phyloP scores from a whole-genome alignment of 371 early-diverging fungal genomes.

The Lichtheimia corymbifera region DNA sequence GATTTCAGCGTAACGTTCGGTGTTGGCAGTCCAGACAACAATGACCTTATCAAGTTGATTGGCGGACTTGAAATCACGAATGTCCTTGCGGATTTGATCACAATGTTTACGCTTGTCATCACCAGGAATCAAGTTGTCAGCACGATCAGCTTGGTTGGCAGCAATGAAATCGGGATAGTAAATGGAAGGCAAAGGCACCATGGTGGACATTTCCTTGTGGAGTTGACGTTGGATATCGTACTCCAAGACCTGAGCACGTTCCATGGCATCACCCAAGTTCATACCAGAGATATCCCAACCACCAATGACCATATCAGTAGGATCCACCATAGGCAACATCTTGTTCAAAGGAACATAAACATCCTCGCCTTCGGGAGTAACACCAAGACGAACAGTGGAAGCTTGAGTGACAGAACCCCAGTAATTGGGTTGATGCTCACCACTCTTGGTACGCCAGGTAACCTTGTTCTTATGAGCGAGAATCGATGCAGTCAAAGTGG shows the following conservation, averaged over 20 bases:
- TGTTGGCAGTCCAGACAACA: conserved; percentile 98
- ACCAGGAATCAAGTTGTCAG: conserved; percentile 88
- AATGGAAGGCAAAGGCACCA: conserved; percentile 90
- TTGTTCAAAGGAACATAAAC: conserved; percentile 87
- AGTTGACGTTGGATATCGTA: conserved; percentile 95
- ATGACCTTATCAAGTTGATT: conserved; percentile 91
- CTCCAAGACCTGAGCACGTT: conserved; percentile 90
- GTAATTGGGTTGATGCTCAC: conserved; percentile 92
- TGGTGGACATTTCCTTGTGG: conserved; percentile 68
- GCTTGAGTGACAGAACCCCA: conserved; percentile 94
- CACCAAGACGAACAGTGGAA: conserved; percentile 93
- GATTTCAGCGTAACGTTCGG: conserved; percentile 87
- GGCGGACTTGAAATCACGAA: conserved; percentile 87
- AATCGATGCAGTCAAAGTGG: conserved; percentile 94
- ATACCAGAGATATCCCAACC: conserved; percentile 95
- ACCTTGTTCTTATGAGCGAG: conserved; percentile 87
- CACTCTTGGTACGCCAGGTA: conserved; percentile 91
- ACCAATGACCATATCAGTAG: conserved; percentile 93
- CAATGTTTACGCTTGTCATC: conserved; percentile 83
- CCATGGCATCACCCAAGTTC: conserved; percentile 91
- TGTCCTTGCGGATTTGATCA: conserved; percentile 89
- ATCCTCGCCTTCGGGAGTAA: conserved; percentile 78
- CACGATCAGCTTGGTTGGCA: conserved; percentile 95
- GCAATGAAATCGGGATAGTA: conserved; percentile 97
- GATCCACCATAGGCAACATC: conserved; percentile 94